Evolutionary conservation across 75 land plant species (phyloP).

Genomic region (Larix kaempferi): DNA sequence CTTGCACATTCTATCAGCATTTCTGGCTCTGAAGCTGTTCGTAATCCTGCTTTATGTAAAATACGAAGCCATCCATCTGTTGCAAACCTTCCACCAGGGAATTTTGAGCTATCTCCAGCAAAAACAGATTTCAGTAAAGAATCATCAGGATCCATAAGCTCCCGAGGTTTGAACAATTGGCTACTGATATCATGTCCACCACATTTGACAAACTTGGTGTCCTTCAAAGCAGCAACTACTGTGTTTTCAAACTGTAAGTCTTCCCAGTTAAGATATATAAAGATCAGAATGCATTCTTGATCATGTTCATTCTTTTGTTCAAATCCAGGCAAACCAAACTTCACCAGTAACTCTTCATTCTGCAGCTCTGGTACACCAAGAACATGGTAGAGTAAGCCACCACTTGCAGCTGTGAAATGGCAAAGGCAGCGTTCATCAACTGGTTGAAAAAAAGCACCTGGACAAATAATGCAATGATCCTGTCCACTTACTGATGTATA

Average conservation of each 20-base stretch:
- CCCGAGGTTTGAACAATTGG: slow-evolving; percentile 50
- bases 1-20: slow-evolving; percentile 81
- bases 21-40: slow-evolving; percentile 66
- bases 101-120: slow-evolving; percentile 52
- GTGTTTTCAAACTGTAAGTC: slow-evolving; percentile 45
- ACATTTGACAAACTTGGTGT: slow-evolving; percentile 70
- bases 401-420: slow-evolving; percentile 35
- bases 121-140: slow-evolving; percentile 61
- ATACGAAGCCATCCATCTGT: slow-evolving; percentile 79
- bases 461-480: slow-evolving; percentile 62
- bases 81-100: slow-evolving; percentile 83
- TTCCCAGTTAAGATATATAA: slow-evolving; percentile 74
- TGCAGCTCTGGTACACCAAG: slow-evolving; percentile 76
- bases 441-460: slow-evolving; percentile 72
- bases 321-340: slow-evolving; percentile 79
- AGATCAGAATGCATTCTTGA: slow-evolving; percentile 65
- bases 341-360: slow-evolving; percentile 66
- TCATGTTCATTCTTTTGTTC: slow-evolving; percentile 51
- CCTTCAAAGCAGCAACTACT: slow-evolving; percentile 54
- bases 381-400: slow-evolving; percentile 43
- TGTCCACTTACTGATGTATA: slow-evolving; percentile 44
- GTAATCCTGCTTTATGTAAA: slow-evolving; percentile 74
- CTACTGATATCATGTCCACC: slow-evolving; percentile 27
- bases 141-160: slow-evolving; percentile 79
- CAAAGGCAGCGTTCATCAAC: slow-evolving; percentile 70